Percentiles rank a stretch among this genome's conserved stretches.
phyloP scores from a whole-genome alignment of 352 stramenopile species.

The Lagenidium sp. region DNA sequence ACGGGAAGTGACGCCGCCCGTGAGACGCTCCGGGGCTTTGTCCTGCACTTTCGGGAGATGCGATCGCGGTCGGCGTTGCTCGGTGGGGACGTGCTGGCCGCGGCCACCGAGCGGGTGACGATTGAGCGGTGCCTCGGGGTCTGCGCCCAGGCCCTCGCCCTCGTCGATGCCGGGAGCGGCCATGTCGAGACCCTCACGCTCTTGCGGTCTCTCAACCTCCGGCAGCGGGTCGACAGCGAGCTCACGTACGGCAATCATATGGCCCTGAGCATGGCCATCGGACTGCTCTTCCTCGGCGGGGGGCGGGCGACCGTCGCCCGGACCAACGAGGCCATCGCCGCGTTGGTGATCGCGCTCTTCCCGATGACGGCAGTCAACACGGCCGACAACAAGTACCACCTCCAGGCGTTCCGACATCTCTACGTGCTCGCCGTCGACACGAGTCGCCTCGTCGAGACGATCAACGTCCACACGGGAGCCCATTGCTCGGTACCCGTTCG shows the following conservation, averaged over 20 bases:
- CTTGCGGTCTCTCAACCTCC: slow-evolving; percentile 81
- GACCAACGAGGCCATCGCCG: slow-evolving; percentile 87
- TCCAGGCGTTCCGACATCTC: slow-evolving; percentile 87
- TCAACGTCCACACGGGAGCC: slow-evolving; percentile 54
- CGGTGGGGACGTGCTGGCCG: slow-evolving; percentile 34
- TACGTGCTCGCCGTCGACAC: slow-evolving; percentile 83
- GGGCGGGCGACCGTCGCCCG: slow-evolving; percentile 90
- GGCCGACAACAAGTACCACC: slow-evolving; percentile 91
- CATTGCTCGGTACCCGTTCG: slow-evolving; percentile 19
- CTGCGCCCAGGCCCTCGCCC: slow-evolving; percentile 86
- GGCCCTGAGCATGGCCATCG: slow-evolving; percentile 91
- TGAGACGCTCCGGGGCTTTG: slow-evolving; percentile 45
- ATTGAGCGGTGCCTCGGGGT: slow-evolving; percentile 92
- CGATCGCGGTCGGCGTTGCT: slow-evolving; percentile 31
- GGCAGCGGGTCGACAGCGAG: slow-evolving; percentile 64
- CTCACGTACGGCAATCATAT: slow-evolving; percentile 96
- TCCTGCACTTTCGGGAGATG: slow-evolving; percentile 75
- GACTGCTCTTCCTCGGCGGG: slow-evolving; percentile 94
- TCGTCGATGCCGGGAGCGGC: slow-evolving; percentile 95
- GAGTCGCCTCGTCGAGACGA: slow-evolving; percentile 55
- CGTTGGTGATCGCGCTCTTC: slow-evolving; percentile 92
- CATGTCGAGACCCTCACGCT: slow-evolving; percentile 91
- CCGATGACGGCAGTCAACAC: slow-evolving; percentile 90
- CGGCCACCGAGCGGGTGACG: slow-evolving; percentile 72
- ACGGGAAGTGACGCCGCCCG: slow-evolving; percentile 55